Percentiles rank a stretch among this genome's conserved stretches.
phyloP scores from a whole-genome alignment of 805 yeast species.

The Yamadazyma takamatsuzukensis region DNA sequence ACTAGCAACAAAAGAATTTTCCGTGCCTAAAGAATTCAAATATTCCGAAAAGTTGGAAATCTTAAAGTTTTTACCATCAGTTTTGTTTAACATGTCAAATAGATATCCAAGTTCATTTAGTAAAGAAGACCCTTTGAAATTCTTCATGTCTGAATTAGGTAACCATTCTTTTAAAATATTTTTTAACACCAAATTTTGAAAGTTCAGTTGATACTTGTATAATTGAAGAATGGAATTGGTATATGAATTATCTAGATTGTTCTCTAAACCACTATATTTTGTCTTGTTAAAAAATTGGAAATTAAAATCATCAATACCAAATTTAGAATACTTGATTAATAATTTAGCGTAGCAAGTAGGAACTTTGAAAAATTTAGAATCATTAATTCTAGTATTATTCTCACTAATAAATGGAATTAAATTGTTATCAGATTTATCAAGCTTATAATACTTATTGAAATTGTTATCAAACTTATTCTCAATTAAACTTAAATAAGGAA shows the following conservation, averaged over 20 bases:
- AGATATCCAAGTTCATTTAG: slow-evolving; percentile 83
- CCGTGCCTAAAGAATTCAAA: slow-evolving; percentile 25
- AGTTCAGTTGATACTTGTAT: slow-evolving; percentile 69
- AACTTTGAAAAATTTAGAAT: slow-evolving; percentile 19
- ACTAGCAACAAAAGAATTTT: too few relatives aligned
- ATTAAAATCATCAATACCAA: slow-evolving; percentile 93
- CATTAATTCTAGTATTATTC: slow-evolving; percentile 8
- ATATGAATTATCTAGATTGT: slow-evolving; percentile 74
- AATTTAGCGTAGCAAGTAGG: slow-evolving; percentile 77
- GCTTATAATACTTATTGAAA: slow-evolving; percentile 9
- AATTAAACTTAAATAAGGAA: slow-evolving; percentile 12
- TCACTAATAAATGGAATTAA: slow-evolving; percentile 13
- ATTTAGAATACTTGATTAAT: slow-evolving; percentile 77
- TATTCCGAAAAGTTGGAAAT: slow-evolving; percentile 69
- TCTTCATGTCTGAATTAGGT: slow-evolving; percentile 29
- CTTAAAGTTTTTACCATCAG: slow-evolving; percentile 73
- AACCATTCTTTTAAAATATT: slow-evolving; percentile 50
- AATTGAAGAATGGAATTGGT: slow-evolving; percentile 73
- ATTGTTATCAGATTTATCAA: slow-evolving; percentile 11
- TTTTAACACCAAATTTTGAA: slow-evolving; percentile 61
- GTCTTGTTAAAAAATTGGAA: slow-evolving; percentile 81
- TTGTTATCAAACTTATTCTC: slow-evolving; percentile 13
- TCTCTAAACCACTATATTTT: slow-evolving; percentile 73
- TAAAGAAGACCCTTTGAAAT: slow-evolving; percentile 48
- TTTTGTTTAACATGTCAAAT: slow-evolving; percentile 86